phyloP scores from a whole-genome alignment of 345 rosid species.

The Eucalyptus camaldulensis region DNA sequence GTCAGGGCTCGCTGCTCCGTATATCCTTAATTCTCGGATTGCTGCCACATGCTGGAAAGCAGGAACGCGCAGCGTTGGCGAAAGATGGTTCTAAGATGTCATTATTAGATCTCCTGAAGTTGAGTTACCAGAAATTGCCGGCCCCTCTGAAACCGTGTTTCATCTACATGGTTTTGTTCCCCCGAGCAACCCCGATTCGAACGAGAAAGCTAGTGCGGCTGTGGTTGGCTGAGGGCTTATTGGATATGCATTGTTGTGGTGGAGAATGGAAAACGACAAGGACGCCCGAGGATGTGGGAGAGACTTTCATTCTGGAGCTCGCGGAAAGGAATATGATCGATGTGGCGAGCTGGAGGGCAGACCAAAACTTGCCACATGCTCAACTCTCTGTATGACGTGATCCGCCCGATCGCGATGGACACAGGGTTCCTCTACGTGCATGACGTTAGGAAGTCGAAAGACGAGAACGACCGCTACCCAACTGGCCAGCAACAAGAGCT shows the following conservation, averaged over 20 bases:
- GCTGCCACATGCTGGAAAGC: too few species aligned
- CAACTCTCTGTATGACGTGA: not conserved
- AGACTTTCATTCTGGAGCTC: not conserved
- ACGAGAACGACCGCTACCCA: too few species aligned
- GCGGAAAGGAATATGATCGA: not conserved
- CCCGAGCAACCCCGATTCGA: not conserved
- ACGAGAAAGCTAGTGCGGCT: slow-evolving; percentile 2
- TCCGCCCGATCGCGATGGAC: not conserved
- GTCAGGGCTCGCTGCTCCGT: too few species aligned
- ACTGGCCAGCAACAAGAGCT: too few species aligned
- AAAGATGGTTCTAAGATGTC: too few species aligned
- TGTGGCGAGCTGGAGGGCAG: not conserved
- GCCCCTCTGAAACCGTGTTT: not conserved
- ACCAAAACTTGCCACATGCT: slow-evolving; percentile 1
- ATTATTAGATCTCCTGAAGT: too few species aligned
- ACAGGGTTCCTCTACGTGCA: not conserved
- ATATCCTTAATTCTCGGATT: too few species aligned
- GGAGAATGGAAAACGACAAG: not conserved
- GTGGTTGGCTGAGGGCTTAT: slow-evolving; percentile 11
- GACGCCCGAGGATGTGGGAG: not conserved
- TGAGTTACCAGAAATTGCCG: too few species aligned
- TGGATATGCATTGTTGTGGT: not conserved
- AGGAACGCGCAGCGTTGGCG: too few species aligned
- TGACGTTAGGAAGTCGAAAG: not conserved
- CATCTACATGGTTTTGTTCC: slow-evolving; percentile 2